Evolutionary conservation across 257 asterid genomes (phyloP), one percentile per base, ranked within the genome.

Genomic region (Sherardia arvensis): DNA sequence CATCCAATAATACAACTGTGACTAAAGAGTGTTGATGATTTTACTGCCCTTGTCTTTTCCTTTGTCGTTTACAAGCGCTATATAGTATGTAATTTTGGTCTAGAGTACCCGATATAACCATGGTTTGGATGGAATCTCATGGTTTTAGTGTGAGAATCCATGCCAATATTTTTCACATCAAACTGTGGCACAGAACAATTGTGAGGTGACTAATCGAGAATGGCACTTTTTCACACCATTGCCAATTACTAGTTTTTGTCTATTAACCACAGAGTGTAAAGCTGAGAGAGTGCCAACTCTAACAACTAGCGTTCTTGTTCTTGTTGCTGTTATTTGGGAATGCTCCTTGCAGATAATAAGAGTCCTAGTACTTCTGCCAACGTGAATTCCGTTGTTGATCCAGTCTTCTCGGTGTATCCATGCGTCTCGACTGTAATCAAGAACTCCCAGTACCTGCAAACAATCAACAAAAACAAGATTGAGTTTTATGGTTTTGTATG

Each of bases 351-450:
- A 90, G 88, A 66, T 72, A 90, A 79, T 81, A 85, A 5, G 99
- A 87, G 72, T 93, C 99, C 80, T 82, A 87, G 79, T 92, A 90
- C 78, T 90, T 87, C 69, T 83, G 43, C 88, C 91, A 18, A 83
- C 26, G 70, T 87, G 87, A 69, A 93, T 80, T 70, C 99, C 99
- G 40, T 65, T 84, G 63, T 63, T 77, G 53, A 90, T 85, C 96
- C 97, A 90, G 76, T 87, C 99, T 78, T 90, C 99, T 1, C 92
- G 85, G 72, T 81, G 85, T 74, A 93, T 84, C 97, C 99, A 93
- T 15, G 94, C 91, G 23, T 93, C 99, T n/a, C 95, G 85, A 32
- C 80, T 76, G 61, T 78, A 79, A 74, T 93, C 99, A 53, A 93
- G 96, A 65, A 93, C 75, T 17, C 94, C 96, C 7, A 90, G 83